phyloP scores from a whole-genome alignment of 164 flowering plant species.

The Malania oleifera region DNA sequence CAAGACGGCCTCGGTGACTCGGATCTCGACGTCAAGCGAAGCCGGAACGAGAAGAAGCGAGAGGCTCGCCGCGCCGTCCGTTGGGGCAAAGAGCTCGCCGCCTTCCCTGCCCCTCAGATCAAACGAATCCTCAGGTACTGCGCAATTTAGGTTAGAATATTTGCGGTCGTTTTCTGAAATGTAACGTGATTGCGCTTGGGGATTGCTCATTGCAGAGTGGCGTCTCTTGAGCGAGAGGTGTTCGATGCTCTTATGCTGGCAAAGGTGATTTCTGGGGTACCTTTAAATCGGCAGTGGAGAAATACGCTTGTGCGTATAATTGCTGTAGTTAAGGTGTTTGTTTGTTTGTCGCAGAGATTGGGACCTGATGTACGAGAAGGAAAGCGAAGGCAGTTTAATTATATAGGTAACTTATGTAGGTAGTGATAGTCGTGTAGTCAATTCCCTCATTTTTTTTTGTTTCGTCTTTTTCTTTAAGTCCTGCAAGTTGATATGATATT shows the following conservation, averaged over 20 bases:
- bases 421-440: too few relatives aligned
- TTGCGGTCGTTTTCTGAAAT: too few relatives aligned
- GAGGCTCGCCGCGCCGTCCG: constrained; percentile 74
- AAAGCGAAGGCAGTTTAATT: constrained; percentile 76
- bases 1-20: constrained; percentile 22
- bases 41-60: constrained; percentile 80
- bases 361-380: constrained; percentile 84
- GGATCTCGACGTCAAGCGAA: constrained; percentile 34
- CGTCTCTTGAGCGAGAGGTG: constrained; percentile 58
- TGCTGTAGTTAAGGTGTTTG: constrained; percentile 33
- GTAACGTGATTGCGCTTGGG: not conserved
- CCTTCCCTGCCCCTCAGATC: constrained; percentile 64
- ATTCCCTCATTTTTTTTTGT: not conserved
- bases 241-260: constrained; percentile 73
- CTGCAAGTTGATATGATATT: too few relatives aligned
- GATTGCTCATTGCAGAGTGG: constrained; percentile 39
- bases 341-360: constrained; percentile 45
- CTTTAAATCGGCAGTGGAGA: not conserved
- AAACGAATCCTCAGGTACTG: constrained; percentile 65
- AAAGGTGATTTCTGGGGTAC: constrained; percentile 42
- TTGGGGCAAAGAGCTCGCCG: constrained; percentile 89
- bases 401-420: constrained; percentile 78
- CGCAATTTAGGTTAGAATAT: too few relatives aligned
- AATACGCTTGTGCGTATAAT: not conserved
- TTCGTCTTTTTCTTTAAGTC: not conserved